Evolutionary conservation across 1,284 basidiomycete species (phyloP).

Genomic region (Fomitopsis schrenkii): DNA sequence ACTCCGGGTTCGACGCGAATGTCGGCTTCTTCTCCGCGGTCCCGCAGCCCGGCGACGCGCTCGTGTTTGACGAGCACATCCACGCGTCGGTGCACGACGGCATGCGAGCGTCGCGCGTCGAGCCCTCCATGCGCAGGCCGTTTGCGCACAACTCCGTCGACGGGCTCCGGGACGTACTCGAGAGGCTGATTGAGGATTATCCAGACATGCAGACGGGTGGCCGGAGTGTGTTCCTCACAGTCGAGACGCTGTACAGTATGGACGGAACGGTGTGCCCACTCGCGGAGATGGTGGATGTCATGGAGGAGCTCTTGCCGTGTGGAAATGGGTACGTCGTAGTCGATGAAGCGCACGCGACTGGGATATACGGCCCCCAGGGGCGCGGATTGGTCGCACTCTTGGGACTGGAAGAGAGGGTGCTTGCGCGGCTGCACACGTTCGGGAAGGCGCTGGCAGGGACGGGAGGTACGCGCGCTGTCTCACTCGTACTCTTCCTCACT

Average conservation of each 20-base stretch:
- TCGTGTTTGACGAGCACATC: conserved; percentile 86
- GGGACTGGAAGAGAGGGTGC: conserved; percentile 55
- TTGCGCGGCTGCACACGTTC: conserved; percentile 68
- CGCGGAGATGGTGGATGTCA: conserved; percentile 51
- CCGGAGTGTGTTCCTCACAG: conserved; percentile 69
- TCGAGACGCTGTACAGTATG: conserved; percentile 94
- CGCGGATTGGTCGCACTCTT: conserved; percentile 64
- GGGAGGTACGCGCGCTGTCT: conserved; percentile 57
- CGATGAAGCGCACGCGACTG: conserved; percentile 89
- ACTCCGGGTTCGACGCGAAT: conserved; percentile 95
- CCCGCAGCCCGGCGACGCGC: conserved; percentile 75
- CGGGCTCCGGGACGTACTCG: conserved; percentile 43
- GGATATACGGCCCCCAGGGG: conserved; percentile 77
- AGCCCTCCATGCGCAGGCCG: conserved; percentile 31
- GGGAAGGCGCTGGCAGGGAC: conserved; percentile 71
- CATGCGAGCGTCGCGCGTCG: conserved; percentile 65
- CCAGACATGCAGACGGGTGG: conserved; percentile 31
- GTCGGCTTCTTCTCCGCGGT: conserved; percentile 83
- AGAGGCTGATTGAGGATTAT: conserved; percentile 32
- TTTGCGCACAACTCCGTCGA: conserved; percentile 78
- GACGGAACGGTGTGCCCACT: conserved; percentile 90
- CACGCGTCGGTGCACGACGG: conserved; percentile 95
- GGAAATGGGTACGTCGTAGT: conserved; percentile 73
- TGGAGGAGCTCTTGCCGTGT: conserved; percentile 56
- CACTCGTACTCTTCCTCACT: not conserved